Conservation (phyloP, 2,329 filamentous ascomycete species). For the Trichophyton verrucosum region DNA sequence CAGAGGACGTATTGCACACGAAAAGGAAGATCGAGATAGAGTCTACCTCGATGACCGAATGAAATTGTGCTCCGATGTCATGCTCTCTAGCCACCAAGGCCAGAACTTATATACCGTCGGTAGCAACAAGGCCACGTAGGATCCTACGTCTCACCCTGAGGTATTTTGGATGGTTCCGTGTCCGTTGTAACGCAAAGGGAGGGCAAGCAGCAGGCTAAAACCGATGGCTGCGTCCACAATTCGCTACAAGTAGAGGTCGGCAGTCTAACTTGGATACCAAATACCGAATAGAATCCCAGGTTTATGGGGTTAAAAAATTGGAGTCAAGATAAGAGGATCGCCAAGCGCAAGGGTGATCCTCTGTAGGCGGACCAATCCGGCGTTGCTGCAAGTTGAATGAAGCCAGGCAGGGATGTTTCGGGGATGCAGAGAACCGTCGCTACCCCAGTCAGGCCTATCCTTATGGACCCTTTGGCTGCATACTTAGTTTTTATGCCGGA, state of each 20-base stretch:
- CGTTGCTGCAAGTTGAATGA: background rate
- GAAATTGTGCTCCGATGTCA: background rate
- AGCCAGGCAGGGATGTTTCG: background rate
- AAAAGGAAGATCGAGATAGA: background rate
- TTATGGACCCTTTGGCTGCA: background rate
- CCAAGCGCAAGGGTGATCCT: background rate
- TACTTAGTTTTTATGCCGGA: background rate
- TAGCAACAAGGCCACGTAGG: background rate
- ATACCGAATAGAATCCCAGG: background rate
- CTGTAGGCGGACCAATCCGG: background rate
- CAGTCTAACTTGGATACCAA: background rate
- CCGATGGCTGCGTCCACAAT: background rate
- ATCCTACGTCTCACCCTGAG: background rate
- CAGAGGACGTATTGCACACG: background rate
- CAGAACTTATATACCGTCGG: background rate
- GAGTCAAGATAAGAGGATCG: slow-evolving; percentile 1
- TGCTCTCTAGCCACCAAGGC: background rate
- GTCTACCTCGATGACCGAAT: background rate
- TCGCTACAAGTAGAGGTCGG: background rate
- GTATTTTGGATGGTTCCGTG: background rate
- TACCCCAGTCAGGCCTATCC: background rate
- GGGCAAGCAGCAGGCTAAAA: background rate
- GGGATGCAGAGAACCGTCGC: background rate
- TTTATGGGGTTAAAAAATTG: background rate
- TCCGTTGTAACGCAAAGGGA: background rate